phyloP scores from a whole-genome alignment of 1,284 basidiomycete genomes.

The Leccinum fallax region DNA sequence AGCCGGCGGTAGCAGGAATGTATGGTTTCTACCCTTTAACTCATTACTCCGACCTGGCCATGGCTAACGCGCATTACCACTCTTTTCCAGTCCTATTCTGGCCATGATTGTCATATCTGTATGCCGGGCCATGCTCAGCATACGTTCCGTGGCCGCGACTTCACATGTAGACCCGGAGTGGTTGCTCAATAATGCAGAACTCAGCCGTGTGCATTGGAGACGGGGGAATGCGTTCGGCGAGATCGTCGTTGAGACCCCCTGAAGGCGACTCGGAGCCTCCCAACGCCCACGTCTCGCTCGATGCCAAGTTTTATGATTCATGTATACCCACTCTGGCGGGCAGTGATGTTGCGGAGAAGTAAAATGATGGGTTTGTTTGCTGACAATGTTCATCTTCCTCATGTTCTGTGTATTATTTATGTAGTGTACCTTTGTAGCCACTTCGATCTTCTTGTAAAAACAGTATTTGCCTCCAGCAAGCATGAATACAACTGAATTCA shows the following conservation, averaged over 20 bases:
- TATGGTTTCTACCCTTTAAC: conserved; percentile 8
- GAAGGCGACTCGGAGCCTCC: not conserved
- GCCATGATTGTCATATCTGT: conserved; percentile 53
- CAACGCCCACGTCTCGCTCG: not conserved
- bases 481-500: not conserved
- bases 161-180: conserved; percentile 41
- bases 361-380: not conserved
- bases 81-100: conserved; percentile 28
- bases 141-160: conserved; percentile 41
- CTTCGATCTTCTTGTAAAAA: not conserved
- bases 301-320: not conserved
- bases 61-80: conserved; percentile 66
- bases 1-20: not conserved
- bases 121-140: conserved; percentile 37
- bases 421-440: not conserved
- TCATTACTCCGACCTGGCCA: not conserved
- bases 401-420: not conserved
- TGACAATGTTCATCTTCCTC: not conserved
- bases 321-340: too few species aligned
- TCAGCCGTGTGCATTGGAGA: conserved; percentile 43
- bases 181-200: conserved; percentile 43
- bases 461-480: not conserved
- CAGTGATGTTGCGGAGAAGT: not conserved
- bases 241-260: conserved; percentile 39
- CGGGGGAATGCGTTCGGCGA: conserved; percentile 41